Base-by-base conservation (phyloP, 2,329 filamentous ascomycete genomes). In the Reticulascus tulasneorum region DNA sequence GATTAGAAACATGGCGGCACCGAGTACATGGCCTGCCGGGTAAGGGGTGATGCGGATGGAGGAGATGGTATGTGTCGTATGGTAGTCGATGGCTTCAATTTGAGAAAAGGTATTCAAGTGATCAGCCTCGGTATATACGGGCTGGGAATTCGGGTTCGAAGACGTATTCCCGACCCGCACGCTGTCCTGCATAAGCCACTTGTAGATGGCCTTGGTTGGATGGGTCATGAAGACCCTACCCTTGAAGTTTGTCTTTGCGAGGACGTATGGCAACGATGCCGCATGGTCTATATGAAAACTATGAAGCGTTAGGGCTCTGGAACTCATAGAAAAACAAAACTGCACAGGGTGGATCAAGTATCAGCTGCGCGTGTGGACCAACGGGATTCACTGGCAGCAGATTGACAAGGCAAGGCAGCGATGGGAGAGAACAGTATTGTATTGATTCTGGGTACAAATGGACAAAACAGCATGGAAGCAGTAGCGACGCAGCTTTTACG, bases 241-340 rank as follows among this genome's bases (percentile, higher is more conserved):
- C 47, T 86, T 84, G 70, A 98, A 98, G 62, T 96, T 96, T 23
- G 93, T 97, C 69, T 98, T 98, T 47, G 91, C 86, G 47, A 98
- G 77, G 41, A 98, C 93, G 59, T 97, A 98, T 28, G 93, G 93
- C 29, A 98, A 71, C n/a, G 91, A 95, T 12, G 91, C 91, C n/a
- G 93, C 93, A 68, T 98, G 93, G 57, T 98, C 93, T 59, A 97
- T 76, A 62, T 98, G 93, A 58, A 98, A 98, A 84, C 91, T 96
- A 48, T 29, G 11, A 10, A 7, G n/a, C 17, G 37, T 42, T 42
- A 42, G 35, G 29, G 20, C 23, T 18, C 35, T 29, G 16, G 23
- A 6, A n/a, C n/a, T n/a, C n/a, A n/a, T n/a, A n/a, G n/a, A n/a
- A n/a, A n/a, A n/a, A n/a, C n/a, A n/a, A n/a, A n/a, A n/a, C n/a